Percentiles rank a stretch among this genome's conserved stretches.
Conservation (phyloP, 176 grass and related monocot genomes). For the Raddia distichophylla region DNA sequence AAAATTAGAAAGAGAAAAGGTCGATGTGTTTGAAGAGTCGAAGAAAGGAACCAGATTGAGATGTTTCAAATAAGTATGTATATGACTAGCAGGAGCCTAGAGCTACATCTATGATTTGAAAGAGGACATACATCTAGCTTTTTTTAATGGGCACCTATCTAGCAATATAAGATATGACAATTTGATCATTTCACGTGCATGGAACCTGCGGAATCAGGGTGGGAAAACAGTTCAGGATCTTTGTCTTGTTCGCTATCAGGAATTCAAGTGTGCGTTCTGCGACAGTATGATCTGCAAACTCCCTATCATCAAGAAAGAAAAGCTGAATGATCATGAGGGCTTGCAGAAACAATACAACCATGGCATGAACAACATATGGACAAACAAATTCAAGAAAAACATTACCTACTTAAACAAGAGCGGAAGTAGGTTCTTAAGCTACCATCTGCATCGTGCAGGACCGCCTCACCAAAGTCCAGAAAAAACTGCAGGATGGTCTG, state of each 20-base stretch:
- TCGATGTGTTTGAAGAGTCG: slow-evolving; percentile 7
- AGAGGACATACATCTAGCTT: not conserved
- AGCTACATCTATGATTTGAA: not conserved
- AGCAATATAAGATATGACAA: not conserved
- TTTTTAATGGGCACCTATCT: no score
- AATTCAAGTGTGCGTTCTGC: slow-evolving; percentile 75
- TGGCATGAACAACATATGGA: no score
- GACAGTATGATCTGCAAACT: slow-evolving; percentile 85
- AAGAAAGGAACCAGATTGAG: not conserved
- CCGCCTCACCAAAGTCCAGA: slow-evolving; percentile 95
- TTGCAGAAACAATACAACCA: not conserved
- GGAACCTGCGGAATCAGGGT: slow-evolving; percentile 81
- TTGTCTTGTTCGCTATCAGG: slow-evolving; percentile 72
- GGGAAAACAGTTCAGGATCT: slow-evolving; percentile 64
- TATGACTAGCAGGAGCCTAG: slow-evolving; percentile 14
- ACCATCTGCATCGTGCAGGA: slow-evolving; percentile 89
- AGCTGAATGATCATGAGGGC: not conserved
- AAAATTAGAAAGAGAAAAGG: slow-evolving; percentile 17
- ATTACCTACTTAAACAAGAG: slow-evolving; percentile 92
- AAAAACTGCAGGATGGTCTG: slow-evolving; percentile 98
- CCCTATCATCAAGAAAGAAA: slow-evolving; percentile 52
- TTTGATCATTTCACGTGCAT: slow-evolving; percentile 1
- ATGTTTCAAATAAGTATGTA: slow-evolving; percentile 8
- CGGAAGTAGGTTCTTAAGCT: slow-evolving; percentile 83
- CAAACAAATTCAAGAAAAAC: no score